A percentile compares a stretch with the other conserved stretches of the same genome.
Conservation (phyloP, 306 rosid species). For the Trifolium subterraneum region DNA sequence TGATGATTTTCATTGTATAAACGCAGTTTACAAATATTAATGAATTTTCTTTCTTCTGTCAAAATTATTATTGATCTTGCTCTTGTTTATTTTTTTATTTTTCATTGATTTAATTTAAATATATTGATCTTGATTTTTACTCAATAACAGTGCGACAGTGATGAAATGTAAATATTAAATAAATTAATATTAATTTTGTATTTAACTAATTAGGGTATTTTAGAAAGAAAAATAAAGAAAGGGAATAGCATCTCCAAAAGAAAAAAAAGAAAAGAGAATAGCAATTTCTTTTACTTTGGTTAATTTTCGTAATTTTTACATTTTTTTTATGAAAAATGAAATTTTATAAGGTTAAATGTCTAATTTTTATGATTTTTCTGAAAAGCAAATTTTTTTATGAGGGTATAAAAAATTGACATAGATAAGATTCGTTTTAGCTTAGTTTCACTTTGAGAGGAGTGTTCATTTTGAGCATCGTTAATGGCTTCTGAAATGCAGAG, state of each 20-base stretch:
- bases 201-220: too few species aligned
- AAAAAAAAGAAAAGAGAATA: too few species aligned
- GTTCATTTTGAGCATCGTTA: neutral
- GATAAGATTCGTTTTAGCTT: neutral
- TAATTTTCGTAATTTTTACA: neutral
- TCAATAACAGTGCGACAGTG: neutral
- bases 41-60: neutral
- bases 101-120: neutral
- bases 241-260: too few species aligned
- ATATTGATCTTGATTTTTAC: neutral
- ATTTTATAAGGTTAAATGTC: too few species aligned
- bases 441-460: neutral
- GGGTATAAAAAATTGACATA: neutral
- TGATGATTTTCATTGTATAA: neutral
- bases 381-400: too few species aligned
- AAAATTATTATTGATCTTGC: neutral
- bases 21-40: neutral
- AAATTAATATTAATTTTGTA: too few species aligned
- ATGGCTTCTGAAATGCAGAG: conserved; percentile 45
- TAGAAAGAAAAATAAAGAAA: too few species aligned
- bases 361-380: too few species aligned
- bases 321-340: too few species aligned
- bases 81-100: neutral
- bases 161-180: neutral
- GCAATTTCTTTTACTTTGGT: neutral